Evolutionary conservation across 371 early-diverging fungal genomes (phyloP).

Genomic region (Fennellomyces sp.): DNA sequence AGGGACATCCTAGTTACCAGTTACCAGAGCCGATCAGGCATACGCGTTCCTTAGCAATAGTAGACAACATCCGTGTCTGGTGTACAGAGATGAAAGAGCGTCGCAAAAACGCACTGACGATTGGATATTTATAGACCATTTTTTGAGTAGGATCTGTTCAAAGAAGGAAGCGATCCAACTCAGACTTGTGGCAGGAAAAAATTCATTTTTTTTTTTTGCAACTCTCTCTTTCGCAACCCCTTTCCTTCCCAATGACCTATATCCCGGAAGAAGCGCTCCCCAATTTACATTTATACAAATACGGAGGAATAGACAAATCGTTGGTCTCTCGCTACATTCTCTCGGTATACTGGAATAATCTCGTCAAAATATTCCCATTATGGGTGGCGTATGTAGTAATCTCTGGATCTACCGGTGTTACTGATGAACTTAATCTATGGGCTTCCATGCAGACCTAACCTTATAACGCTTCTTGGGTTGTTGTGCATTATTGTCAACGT

Average conservation of each 20-base stretch:
- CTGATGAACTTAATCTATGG: too few species aligned
- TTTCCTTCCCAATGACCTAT: slow-evolving; percentile 21
- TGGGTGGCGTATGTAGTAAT: slow-evolving; percentile 81
- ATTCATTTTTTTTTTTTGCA: background rate
- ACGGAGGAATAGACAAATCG: slow-evolving; percentile 87
- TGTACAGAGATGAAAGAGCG: background rate
- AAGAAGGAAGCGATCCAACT: too few species aligned
- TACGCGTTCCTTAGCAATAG: slow-evolving; percentile 67
- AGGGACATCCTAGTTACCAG: slow-evolving; percentile 63
- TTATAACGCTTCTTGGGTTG: slow-evolving; percentile 96
- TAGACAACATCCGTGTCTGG: slow-evolving; percentile 5
- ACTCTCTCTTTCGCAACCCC: background rate
- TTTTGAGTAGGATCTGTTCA: too few species aligned
- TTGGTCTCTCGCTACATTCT: slow-evolving; percentile 88
- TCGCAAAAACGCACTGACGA: slow-evolving; percentile 2
- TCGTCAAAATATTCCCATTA: slow-evolving; percentile 86
- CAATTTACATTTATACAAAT: slow-evolving; percentile 82
- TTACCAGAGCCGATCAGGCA: slow-evolving; percentile 92
- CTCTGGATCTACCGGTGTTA: background rate
- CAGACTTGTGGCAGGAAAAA: background rate
- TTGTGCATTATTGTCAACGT: slow-evolving; percentile 81
- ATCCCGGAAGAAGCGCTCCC: slow-evolving; percentile 39
- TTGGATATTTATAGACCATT: background rate
- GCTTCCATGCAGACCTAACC: slow-evolving; percentile 84
- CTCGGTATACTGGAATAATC: slow-evolving; percentile 88